A percentile compares a stretch with the other conserved stretches of the same genome.
Evolutionary conservation across 1,284 basidiomycete species (phyloP).

Genomic region (Ceratobasidium theobromae): DNA sequence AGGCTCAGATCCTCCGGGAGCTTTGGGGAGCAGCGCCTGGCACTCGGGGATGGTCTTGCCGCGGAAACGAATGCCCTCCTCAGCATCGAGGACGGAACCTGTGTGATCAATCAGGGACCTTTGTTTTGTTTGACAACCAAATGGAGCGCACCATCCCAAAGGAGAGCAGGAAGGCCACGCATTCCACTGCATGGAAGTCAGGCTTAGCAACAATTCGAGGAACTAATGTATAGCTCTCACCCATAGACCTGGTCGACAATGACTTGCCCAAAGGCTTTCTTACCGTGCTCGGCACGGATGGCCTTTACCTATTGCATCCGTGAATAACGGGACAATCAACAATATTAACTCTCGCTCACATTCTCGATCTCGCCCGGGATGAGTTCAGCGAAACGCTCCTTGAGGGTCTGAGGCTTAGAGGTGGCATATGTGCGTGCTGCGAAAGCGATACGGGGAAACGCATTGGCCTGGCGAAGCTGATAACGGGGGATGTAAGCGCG

Average conservation of each 20-base stretch:
- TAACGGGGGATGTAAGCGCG: neutral
- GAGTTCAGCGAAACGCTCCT: conserved; percentile 87
- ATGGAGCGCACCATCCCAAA: conserved; percentile 72
- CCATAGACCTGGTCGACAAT: conserved; percentile 89
- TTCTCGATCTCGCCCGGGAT: conserved; percentile 88
- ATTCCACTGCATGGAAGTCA: conserved; percentile 69
- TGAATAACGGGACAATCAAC: neutral
- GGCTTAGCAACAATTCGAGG: too few species aligned
- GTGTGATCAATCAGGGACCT: neutral
- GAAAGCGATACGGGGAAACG: conserved; percentile 35
- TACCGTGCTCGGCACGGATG: conserved; percentile 79
- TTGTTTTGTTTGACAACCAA: neutral
- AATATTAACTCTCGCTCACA: conserved; percentile 46
- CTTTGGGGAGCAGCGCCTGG: conserved; percentile 82
- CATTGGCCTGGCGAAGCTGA: conserved; percentile 23
- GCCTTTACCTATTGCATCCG: conserved; percentile 66
- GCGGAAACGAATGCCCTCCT: conserved; percentile 96
- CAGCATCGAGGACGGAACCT: conserved; percentile 86
- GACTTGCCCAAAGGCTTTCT: conserved; percentile 88
- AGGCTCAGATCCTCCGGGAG: conserved; percentile 86
- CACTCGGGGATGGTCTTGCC: conserved; percentile 91
- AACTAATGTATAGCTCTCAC: conserved; percentile 45
- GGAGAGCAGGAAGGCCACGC: conserved; percentile 83
- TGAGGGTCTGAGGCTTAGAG: conserved; percentile 73
- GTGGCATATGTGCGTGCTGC: conserved; percentile 50